These are phyloP conservation scores for Oldenlandia corymbosa DNA, from an alignment of 257 asterid species.

Conservation along the genomic window DNA sequence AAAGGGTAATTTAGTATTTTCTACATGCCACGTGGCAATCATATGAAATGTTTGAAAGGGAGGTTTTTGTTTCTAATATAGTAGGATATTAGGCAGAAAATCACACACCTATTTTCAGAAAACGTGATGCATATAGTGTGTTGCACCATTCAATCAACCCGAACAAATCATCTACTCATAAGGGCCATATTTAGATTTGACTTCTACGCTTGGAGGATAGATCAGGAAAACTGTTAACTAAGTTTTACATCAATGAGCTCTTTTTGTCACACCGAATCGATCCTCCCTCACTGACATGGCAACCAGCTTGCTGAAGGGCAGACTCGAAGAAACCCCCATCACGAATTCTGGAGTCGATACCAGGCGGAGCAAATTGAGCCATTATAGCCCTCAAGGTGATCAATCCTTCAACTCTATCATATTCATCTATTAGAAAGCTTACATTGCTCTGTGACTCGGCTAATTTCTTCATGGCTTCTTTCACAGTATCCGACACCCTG, in stretches of 20 bases:
- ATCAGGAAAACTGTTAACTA: not conserved
- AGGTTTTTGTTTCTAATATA: no score
- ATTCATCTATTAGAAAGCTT: slow-evolving; percentile 11
- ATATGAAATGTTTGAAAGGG: no score
- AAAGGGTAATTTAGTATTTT: no score
- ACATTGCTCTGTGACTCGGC: not conserved
- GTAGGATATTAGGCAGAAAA: no score
- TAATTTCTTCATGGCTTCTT: slow-evolving; percentile 8
- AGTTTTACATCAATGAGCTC: not conserved
- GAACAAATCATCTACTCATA: no score
- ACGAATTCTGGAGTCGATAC: slow-evolving; percentile 12
- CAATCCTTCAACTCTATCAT: slow-evolving; percentile 10
- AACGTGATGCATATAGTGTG: no score
- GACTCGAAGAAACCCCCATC: slow-evolving; percentile 15
- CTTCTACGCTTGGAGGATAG: no score
- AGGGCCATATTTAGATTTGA: no score
- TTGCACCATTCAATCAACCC: no score
- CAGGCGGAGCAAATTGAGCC: slow-evolving; percentile 17
- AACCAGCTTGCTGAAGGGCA: slow-evolving; percentile 17
- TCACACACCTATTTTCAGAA: no score
- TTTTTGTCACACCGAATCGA: not conserved
- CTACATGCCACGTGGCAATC: no score
- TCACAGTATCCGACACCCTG: slow-evolving; percentile 11
- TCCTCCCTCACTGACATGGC: slow-evolving; percentile 1
- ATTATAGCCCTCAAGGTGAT: slow-evolving; percentile 7